Evolutionary conservation across 2,329 filamentous ascomycete genomes (phyloP).

Genomic region (Penicillium occitanis): DNA sequence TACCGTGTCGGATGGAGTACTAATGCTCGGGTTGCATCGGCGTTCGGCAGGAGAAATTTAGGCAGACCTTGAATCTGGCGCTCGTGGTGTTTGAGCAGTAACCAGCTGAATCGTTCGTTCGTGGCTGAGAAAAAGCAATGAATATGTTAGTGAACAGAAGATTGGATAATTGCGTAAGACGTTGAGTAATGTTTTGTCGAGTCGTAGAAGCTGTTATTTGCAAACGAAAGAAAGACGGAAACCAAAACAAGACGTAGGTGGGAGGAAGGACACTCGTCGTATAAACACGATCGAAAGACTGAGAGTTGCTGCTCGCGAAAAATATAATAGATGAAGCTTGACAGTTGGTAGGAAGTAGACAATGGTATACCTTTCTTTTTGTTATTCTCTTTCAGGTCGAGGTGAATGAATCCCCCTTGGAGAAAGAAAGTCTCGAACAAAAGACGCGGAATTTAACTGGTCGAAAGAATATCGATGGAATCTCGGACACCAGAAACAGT

Average conservation of each 20-base stretch:
- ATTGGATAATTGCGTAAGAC: background rate
- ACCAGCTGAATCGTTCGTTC: background rate
- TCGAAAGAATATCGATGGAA: slow-evolving; percentile 4
- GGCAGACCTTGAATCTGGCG: background rate
- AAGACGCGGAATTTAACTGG: slow-evolving; percentile 10
- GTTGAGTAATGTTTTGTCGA: background rate
- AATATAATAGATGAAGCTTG: background rate
- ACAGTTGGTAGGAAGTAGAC: too few species aligned
- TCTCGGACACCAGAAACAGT: slow-evolving; percentile 11
- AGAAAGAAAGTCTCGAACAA: slow-evolving; percentile 3
- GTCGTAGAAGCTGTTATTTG: background rate
- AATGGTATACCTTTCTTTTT: slow-evolving; percentile 11
- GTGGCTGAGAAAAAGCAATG: background rate
- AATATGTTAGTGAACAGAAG: background rate
- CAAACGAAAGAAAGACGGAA: background rate
- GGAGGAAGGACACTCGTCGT: slow-evolving; percentile 3
- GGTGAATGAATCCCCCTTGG: background rate
- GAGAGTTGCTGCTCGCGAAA: background rate
- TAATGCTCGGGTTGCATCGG: slow-evolving; percentile 17
- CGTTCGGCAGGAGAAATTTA: slow-evolving; percentile 13
- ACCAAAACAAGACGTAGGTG: slow-evolving; percentile 1
- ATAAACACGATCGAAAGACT: background rate
- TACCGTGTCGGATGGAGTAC: slow-evolving; percentile 11
- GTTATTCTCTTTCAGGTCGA: slow-evolving; percentile 2
- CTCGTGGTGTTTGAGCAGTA: background rate